Base-by-base conservation (phyloP, 1,284 basidiomycete genomes). In the Naganishia liquefaciens region DNA sequence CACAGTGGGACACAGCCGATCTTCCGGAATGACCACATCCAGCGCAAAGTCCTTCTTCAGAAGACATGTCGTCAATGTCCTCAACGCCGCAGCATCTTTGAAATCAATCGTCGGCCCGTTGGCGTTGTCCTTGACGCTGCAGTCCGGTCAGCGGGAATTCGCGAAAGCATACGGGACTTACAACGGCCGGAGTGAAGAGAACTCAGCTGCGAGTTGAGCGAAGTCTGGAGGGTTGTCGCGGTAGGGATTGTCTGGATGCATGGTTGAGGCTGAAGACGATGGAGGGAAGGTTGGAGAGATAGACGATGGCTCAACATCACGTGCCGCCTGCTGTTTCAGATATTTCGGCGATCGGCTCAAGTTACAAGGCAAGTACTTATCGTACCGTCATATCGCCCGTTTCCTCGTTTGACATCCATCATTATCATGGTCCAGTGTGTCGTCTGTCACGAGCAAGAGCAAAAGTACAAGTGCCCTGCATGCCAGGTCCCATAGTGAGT, bases 1-100 rank as follows among this genome's bases (percentile, higher is more conserved):
- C 71, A 94, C 91, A 0, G 92, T 89, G 23, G 93, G 93, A 77
- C 92, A 95, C 3, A 96, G 79, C 58, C 93, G 80, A 75, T 91
- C 84, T 0, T 82, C 75, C 0, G 89, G 87, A 9, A 95, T 75
- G 4, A 80, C 72, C 0, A 94, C 69, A 23, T 80, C 77, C 46
- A 95, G 74, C 0, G 80, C 76, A 72, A 92, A 94, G 76, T 94
- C 91, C 21, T 86, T 83, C 67, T 83, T 78, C 23, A 94, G 82
- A 19, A 95, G 80, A 0, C 89, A 89, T 67, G 86, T 81, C 0
- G 91, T 93, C 66, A 95, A 80, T 30, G 84, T 81, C 71, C 91
- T 83, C 75, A 91, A 85, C 6, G 90, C 85, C 0, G 75, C 75
- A 11, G 84, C 81, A 73, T 89, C 81, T 68, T 86, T 84, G 73